These are phyloP conservation scores for maize (Zea mays) DNA, from an alignment of 176 grass and related monocot genomes.

Conservation along the genomic window Zm-B73-REFERENCE-NAM-5.0 NC_050103.1:8895001-8895500, in stretches of 20 bases:
- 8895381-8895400: background rate
- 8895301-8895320: background rate
- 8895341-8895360: background rate
- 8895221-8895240: slow-evolving; percentile 97
- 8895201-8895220: slow-evolving; percentile 72
- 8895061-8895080: slow-evolving; percentile 99
- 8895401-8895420: background rate
- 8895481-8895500: too few relatives aligned
- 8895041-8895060: slow-evolving; percentile 93
- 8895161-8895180: slow-evolving; percentile 82
- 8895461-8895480: too few relatives aligned
- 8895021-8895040: slow-evolving; percentile 98
- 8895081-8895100: slow-evolving; percentile 97
- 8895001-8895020: slow-evolving; percentile 76
- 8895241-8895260: slow-evolving; percentile 37
- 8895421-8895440: too few relatives aligned
- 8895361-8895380: background rate
- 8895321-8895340: background rate
- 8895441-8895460: too few relatives aligned
- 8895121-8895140: slow-evolving; percentile 99
- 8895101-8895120: slow-evolving; percentile 95
- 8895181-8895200: slow-evolving; percentile 94
- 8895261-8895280: background rate
- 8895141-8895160: slow-evolving; percentile 87
- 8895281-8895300: background rate